These are phyloP conservation scores for Talaromyces thailandensis DNA, from an alignment of 495 filamentous ascomycete genomes.

Conservation along the genomic window DNA sequence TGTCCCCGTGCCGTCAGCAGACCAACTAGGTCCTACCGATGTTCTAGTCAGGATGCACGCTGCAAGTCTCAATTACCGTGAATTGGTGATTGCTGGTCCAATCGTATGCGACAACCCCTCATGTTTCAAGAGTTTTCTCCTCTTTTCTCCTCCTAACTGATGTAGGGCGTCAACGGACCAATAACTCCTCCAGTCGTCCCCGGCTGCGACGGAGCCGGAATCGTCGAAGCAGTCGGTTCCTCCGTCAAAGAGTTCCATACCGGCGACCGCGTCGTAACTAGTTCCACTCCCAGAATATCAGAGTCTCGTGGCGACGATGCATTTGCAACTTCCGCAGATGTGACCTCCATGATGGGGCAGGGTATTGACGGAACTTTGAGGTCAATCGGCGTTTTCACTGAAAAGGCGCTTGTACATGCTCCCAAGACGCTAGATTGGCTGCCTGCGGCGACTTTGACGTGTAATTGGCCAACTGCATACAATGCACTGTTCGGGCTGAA, in stretches of 20 bases:
- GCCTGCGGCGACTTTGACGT: slow-evolving; percentile 19
- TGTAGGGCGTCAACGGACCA: background rate
- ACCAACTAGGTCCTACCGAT: slow-evolving; percentile 13
- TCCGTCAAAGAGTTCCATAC: slow-evolving; percentile 8
- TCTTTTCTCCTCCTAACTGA: too few relatives aligned
- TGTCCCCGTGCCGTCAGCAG: slow-evolving; percentile 10
- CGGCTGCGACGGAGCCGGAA: slow-evolving; percentile 59
- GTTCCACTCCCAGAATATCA: background rate
- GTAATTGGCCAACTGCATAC: slow-evolving; percentile 17
- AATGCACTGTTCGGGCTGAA: slow-evolving; percentile 53
- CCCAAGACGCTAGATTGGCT: slow-evolving; percentile 15
- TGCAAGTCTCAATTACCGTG: slow-evolving; percentile 15
- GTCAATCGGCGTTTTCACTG: slow-evolving; percentile 64
- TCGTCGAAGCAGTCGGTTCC: slow-evolving; percentile 38
- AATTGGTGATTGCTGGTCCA: slow-evolving; percentile 12
- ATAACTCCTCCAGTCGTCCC: slow-evolving; percentile 35
- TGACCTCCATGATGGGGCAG: slow-evolving; percentile 4
- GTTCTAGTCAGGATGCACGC: slow-evolving; percentile 21
- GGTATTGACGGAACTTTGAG: slow-evolving; percentile 35
- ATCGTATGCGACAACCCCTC: too few relatives aligned
- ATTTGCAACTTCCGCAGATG: background rate
- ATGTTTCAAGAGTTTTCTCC: too few relatives aligned
- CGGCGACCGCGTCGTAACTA: slow-evolving; percentile 11
- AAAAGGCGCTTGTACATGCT: slow-evolving; percentile 50
- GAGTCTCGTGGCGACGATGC: slow-evolving; percentile 11